Evolutionary conservation across 2,329 filamentous ascomycete genomes (phyloP), one percentile per base, ranked within the genome.

Genomic region (Fusarium mangiferae): DNA sequence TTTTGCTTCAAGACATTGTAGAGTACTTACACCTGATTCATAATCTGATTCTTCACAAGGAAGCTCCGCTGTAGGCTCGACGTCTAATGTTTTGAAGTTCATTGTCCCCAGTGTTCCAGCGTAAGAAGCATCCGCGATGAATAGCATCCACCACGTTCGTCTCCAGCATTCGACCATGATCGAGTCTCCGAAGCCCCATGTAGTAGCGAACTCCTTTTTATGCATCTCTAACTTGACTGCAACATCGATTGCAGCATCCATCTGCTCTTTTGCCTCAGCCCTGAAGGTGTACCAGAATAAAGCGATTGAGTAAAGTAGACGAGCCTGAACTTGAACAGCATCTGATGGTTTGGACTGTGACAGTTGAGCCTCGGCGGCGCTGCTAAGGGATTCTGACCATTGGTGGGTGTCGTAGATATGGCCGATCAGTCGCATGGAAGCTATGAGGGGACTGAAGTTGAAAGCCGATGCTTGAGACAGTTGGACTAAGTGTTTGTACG

Each of bases 121-220:
- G 15, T 81, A 81, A n/a, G 78, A 80, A 42, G 87, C 89, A 78
- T 93, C 92, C 3, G 90, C 82, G 11, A 89, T 85, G 75, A 88
- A 92, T 44, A 94, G 78, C 76, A 90, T 88, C 92, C 92, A 94
- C 92, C 92, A 94, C 2, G 91, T 94, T 46, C 92, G 85, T 56
- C 92, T 87, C 84, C 90, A 87, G 71, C 87, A 89, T 77, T 94
- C 92, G 44, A 88, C 86, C 26, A 84, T 54, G 0, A 83, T 74
- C 2, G 85, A 80, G 63, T 90, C 85, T 4, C 85, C 84, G 13
- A 83, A 80, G 11, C 87, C 86, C 60, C 88, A 80, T 4, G 81
- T 74, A 4, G 81, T 68, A 2, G 90, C 87, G 75, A 89, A 93
- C 0, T 86, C 84, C 26, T 83, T 81, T 3, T 83, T 85, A 64